Conservation (phyloP, 345 rosid genomes). For the Pistacia atlantica region DNA sequence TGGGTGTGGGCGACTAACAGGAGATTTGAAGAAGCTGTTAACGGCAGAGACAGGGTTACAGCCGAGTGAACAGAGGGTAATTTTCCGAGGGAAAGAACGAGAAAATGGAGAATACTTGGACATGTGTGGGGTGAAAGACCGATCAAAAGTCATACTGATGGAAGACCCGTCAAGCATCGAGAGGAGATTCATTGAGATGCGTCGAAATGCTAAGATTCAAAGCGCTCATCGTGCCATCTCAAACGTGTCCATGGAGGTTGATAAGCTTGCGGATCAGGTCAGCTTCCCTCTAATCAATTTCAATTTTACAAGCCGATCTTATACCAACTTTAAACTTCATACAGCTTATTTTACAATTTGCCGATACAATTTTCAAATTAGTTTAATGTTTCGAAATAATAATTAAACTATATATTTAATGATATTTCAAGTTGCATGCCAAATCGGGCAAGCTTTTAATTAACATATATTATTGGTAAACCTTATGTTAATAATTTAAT, state of each 20-base stretch:
- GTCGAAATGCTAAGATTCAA: constrained; percentile 48
- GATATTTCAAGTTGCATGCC: not conserved
- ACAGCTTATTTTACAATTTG: too few relatives aligned
- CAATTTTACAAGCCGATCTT: too few relatives aligned
- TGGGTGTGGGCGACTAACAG: constrained; percentile 29
- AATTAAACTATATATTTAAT: too few relatives aligned
- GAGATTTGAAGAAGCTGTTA: constrained; percentile 60
- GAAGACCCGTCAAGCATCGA: constrained; percentile 63
- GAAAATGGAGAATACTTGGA: constrained; percentile 49
- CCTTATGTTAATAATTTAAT: too few relatives aligned
- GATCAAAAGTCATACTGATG: constrained; percentile 48
- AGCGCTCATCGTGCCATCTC: constrained; percentile 44
- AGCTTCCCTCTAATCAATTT: not conserved
- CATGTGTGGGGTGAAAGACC: constrained; percentile 53
- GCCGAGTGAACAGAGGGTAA: constrained; percentile 45
- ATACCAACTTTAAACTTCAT: too few relatives aligned
- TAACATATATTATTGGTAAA: too few relatives aligned
- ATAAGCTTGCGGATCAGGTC: constrained; percentile 59
- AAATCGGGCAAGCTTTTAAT: too few relatives aligned
- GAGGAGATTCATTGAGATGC: constrained; percentile 47
- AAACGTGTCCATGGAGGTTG: constrained; percentile 45
- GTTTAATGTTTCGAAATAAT: too few relatives aligned
- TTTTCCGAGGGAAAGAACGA: constrained; percentile 52
- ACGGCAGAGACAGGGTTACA: constrained; percentile 52
- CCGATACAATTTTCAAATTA: too few relatives aligned